phyloP scores from a whole-genome alignment of 192 early-diverging fungal species.

The Gamsiella multidivaricata region DNA sequence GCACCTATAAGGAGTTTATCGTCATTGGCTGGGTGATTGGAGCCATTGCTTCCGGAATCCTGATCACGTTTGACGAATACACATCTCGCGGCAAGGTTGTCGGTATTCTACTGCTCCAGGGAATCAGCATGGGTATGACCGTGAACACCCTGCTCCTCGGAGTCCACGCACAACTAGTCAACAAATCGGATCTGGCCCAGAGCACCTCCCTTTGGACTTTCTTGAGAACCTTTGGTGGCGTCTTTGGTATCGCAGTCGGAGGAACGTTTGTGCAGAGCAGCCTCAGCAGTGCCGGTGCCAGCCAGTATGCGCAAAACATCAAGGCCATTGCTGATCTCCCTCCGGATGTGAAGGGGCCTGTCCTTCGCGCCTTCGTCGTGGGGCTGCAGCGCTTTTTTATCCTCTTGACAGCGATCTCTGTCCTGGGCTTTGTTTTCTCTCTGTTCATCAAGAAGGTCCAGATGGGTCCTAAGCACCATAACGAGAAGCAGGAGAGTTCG shows the following conservation, averaged over 20 bases:
- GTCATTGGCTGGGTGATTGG: slow-evolving; percentile 27
- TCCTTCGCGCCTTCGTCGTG: slow-evolving; percentile 65
- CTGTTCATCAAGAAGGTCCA: slow-evolving; percentile 59
- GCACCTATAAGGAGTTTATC: slow-evolving; percentile 52
- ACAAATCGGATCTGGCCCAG: slow-evolving; percentile 38
- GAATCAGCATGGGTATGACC: slow-evolving; percentile 40
- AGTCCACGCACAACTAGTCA: slow-evolving; percentile 39
- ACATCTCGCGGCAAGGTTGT: slow-evolving; percentile 29
- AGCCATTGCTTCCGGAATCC: slow-evolving; percentile 2
- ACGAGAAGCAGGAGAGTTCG: background rate
- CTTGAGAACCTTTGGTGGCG: slow-evolving; percentile 56
- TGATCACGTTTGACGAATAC: slow-evolving; percentile 44
- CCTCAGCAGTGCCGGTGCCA: slow-evolving; percentile 25
- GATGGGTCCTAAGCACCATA: slow-evolving; percentile 27
- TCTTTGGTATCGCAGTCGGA: slow-evolving; percentile 71
- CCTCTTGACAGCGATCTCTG: slow-evolving; percentile 61
- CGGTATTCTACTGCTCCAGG: slow-evolving; percentile 17
- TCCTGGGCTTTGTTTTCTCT: slow-evolving; percentile 56
- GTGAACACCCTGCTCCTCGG: slow-evolving; percentile 43
- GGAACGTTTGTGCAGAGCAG: slow-evolving; percentile 62
- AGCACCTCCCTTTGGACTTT: slow-evolving; percentile 57
- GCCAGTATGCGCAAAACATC: slow-evolving; percentile 47
- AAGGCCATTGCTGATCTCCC: slow-evolving; percentile 39
- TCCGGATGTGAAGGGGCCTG: slow-evolving; percentile 34
- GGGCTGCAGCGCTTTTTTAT: slow-evolving; percentile 67